Base-by-base conservation (phyloP, 129 eudicot genomes). In the Flaveria brownii region DNA sequence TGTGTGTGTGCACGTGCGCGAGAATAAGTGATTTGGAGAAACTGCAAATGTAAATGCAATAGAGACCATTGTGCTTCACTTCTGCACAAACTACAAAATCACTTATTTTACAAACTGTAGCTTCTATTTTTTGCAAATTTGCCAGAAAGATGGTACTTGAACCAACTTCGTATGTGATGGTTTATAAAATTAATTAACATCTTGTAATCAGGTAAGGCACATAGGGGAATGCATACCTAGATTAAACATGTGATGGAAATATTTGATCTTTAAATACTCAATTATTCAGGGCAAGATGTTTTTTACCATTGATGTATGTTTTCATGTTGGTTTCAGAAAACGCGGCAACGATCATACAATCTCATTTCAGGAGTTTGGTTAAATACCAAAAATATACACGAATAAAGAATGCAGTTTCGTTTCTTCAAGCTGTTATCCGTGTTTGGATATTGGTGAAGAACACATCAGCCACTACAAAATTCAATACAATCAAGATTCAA, bases 331-430 rank as follows among this genome's bases (percentile, higher is more conserved):
- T 80, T 84, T 52, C 83, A 91, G 97, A 82, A 74, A 87, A 84
- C 39, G 97, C 96, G 63, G 95, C 92, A 62, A 85, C 74, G 75
- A 68, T 85, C 50, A 88, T 88, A 81, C 92, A 88, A 71, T 85
- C 92, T 54, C 84, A 86, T 66, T 85, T 81, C 52, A 87, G 92
- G 71, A 74, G 81, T 68, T 81, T 74, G 9, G 74, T 81, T 73
- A 76, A 74, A 66, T 80, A 65, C 59, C 77, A 55, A 20, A 82
- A 85, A 17, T 86, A 85, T 76, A 36, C 72, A 81, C 65, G 71
- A 52, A 79, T 61, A 33, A 83, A 30, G 82, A 76, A 82, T 26
- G 88, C 92, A 33, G 87, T 77, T 77, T 71, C 69, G 20, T 80
- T 81, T 22, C 73, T 91, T 81, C 91, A 90, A 77, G 47, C 56